Evolutionary conservation across 176 grass and related monocot genomes (phyloP).

Genomic region (Aegilops speltoides): DNA sequence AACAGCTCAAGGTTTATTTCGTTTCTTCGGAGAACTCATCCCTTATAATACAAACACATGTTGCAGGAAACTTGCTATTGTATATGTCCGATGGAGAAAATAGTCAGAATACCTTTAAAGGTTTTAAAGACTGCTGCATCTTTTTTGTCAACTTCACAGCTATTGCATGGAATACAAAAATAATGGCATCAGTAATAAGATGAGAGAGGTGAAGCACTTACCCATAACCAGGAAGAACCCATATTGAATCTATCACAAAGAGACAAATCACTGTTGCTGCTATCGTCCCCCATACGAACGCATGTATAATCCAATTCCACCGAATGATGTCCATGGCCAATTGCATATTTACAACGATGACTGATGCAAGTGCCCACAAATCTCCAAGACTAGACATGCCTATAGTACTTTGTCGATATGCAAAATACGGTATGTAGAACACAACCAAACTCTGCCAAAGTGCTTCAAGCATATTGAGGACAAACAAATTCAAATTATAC

Average conservation of each 20-base stretch:
- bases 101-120: background rate
- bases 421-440: slow-evolving; percentile 84
- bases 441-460: slow-evolving; percentile 84
- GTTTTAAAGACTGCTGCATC: background rate
- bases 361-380: slow-evolving; percentile 78
- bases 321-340: slow-evolving; percentile 74
- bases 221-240: slow-evolving; percentile 77
- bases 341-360: slow-evolving; percentile 79
- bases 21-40: background rate
- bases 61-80: slow-evolving; percentile 10
- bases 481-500: slow-evolving; percentile 80
- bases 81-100: background rate
- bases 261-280: slow-evolving; percentile 60
- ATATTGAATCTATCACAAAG: slow-evolving; percentile 69
- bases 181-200: background rate
- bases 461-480: slow-evolving; percentile 68
- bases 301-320: slow-evolving; percentile 82
- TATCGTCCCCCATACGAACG: slow-evolving; percentile 66
- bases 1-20: background rate
- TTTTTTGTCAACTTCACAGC: background rate
- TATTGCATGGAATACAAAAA: slow-evolving; percentile 16
- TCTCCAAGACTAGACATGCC: slow-evolving; percentile 78
- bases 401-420: slow-evolving; percentile 66
- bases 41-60: background rate
- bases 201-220: slow-evolving; percentile 39